These are phyloP conservation scores for Penicillium sp. DNA, from an alignment of 2,329 filamentous ascomycete genomes.

Conservation along the genomic window DNA sequence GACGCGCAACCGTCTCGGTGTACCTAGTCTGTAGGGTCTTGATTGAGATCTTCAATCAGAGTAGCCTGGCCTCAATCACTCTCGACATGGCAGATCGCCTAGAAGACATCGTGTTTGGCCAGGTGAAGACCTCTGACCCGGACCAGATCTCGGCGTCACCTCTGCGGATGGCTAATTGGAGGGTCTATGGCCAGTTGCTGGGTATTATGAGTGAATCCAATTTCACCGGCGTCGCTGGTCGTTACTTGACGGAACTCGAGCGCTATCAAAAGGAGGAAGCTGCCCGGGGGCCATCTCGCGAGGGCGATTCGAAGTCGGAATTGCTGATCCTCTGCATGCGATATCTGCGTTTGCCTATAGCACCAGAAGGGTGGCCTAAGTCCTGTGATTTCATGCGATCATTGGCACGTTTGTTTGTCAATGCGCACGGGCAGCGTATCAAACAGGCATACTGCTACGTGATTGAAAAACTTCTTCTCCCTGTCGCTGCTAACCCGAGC, in stretches of 20 bases:
- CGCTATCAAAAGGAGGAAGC: conserved; percentile 71
- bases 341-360: conserved; percentile 73
- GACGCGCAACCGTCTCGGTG: conserved; percentile 88
- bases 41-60: conserved; percentile 91
- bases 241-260: conserved; percentile 79
- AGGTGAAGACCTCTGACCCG: conserved; percentile 82
- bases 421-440: conserved; percentile 80
- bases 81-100: conserved; percentile 90
- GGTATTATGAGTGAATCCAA: conserved; percentile 96
- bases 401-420: conserved; percentile 76
- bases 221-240: conserved; percentile 76
- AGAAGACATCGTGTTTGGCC: conserved; percentile 94
- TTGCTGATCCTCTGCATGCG: conserved; percentile 89
- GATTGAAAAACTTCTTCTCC: conserved; percentile 79
- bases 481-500: conserved; percentile 76
- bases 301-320: conserved; percentile 76
- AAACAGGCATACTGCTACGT: conserved; percentile 95
- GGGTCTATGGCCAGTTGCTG: conserved; percentile 84
- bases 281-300: conserved; percentile 47
- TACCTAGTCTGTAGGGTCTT: conserved; percentile 93
- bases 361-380: conserved; percentile 73
- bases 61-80: conserved; percentile 75
- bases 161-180: conserved; percentile 90
- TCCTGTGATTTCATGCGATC: conserved; percentile 86
- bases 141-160: conserved; percentile 69